These are phyloP conservation scores for Dichotomopilus funicola DNA, from an alignment of 2,329 filamentous ascomycete genomes.

Conservation along the genomic window DNA sequence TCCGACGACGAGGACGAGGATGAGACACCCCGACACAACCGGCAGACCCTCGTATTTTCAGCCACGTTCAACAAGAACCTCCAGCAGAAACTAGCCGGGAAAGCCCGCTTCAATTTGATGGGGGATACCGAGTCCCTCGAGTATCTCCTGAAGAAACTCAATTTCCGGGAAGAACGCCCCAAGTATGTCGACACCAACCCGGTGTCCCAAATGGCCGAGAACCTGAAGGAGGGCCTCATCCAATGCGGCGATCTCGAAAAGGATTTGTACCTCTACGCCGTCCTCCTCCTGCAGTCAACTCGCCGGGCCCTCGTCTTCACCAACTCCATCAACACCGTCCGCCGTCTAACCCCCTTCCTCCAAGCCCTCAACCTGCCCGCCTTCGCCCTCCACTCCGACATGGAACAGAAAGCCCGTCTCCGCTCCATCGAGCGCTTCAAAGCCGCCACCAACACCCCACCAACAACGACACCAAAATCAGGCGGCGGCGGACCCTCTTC, in stretches of 20 bases:
- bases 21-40: constrained; percentile 33
- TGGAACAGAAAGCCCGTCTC: constrained; percentile 93
- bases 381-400: constrained; percentile 79
- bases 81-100: constrained; percentile 84
- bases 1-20: constrained; percentile 43
- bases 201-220: constrained; percentile 76
- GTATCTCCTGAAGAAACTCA: constrained; percentile 83
- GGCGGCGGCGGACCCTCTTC: constrained; percentile 16
- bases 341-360: constrained; percentile 76
- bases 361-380: constrained; percentile 73
- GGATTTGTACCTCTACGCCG: constrained; percentile 88
- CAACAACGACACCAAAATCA: constrained; percentile 4
- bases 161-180: constrained; percentile 79
- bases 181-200: constrained; percentile 93
- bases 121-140: constrained; percentile 79
- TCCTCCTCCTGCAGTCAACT: constrained; percentile 75
- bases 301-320: constrained; percentile 84
- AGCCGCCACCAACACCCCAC: constrained; percentile 37
- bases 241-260: constrained; percentile 94
- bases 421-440: constrained; percentile 87
- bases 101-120: constrained; percentile 60
- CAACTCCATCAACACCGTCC: constrained; percentile 90
- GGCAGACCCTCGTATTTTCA: constrained; percentile 93
- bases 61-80: constrained; percentile 90
- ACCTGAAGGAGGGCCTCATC: constrained; percentile 80